A percentile compares a stretch with the other conserved stretches of the same genome.
Evolutionary conservation across 2,329 filamentous ascomycete genomes (phyloP).

Genomic region (Botrytis fabae): DNA sequence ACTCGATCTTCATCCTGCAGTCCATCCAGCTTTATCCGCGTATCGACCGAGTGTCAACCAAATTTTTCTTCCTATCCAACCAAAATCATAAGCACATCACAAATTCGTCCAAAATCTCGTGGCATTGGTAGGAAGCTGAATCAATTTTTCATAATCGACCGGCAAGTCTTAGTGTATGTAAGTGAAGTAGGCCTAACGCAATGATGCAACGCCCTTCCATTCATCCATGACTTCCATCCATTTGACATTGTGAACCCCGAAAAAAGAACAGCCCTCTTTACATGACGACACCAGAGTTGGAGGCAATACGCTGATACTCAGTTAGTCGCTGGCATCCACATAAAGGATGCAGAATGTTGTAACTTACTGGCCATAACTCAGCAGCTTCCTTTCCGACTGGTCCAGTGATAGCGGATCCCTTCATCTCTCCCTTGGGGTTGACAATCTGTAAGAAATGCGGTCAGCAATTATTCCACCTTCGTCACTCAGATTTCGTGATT

Average conservation of each 20-base stretch:
- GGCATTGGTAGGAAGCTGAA: constrained; percentile 23
- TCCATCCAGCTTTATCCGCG: not conserved
- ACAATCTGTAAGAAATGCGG: constrained; percentile 67
- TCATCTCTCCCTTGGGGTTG: constrained; percentile 99
- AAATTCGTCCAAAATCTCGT: constrained; percentile 1
- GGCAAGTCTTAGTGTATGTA: constrained; percentile 22
- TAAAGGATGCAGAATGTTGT: not conserved
- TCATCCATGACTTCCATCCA: constrained; percentile 24
- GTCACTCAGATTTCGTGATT: not conserved
- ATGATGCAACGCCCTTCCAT: constrained; percentile 23
- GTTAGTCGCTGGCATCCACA: constrained; percentile 41
- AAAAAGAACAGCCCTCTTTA: constrained; percentile 55
- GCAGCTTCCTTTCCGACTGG: constrained; percentile 99
- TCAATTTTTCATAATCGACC: constrained; percentile 24
- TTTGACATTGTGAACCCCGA: constrained; percentile 34
- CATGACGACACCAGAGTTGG: constrained; percentile 99
- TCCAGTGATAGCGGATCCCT: constrained; percentile 98
- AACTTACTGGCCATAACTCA: constrained; percentile 95
- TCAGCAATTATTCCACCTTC: constrained; percentile 43
- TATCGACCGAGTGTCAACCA: not conserved
- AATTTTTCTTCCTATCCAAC: not conserved
- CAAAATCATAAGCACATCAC: constrained; percentile 13
- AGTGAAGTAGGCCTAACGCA: constrained; percentile 21
- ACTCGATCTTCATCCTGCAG: not conserved
- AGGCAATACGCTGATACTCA: constrained; percentile 84